phyloP scores from a whole-genome alignment of 768 basidiomycete species.

The Boletus pseudopeckii region DNA sequence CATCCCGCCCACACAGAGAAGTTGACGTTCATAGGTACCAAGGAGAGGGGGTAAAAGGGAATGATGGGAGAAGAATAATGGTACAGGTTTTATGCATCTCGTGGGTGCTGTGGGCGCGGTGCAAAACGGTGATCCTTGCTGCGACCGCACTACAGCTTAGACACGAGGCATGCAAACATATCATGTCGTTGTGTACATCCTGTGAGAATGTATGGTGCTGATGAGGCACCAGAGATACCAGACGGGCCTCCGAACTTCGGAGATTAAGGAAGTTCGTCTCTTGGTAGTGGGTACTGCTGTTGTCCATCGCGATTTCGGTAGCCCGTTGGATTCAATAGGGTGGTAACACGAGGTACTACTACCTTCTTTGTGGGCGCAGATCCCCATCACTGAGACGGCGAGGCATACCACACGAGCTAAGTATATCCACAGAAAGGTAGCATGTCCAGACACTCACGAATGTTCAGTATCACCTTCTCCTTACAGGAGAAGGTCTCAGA shows the following conservation, averaged over 20 bases:
- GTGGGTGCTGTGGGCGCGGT: background rate
- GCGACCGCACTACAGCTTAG: background rate
- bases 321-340: background rate
- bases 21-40: background rate
- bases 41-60: background rate
- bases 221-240: background rate
- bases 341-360: background rate
- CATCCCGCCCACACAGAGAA: background rate
- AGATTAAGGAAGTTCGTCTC: background rate
- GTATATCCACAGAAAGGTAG: background rate
- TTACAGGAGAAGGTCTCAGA: background rate
- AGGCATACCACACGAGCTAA: background rate
- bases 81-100: conserved; percentile 9
- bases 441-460: background rate
- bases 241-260: background rate
- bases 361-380: conserved; percentile 8
- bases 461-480: background rate
- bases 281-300: background rate
- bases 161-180: background rate
- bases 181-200: background rate
- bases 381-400: background rate
- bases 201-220: background rate
- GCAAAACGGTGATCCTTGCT: background rate
- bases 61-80: background rate
- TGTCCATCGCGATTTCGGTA: background rate